A percentile compares a stretch with the other conserved stretches of the same genome.
Conservation (phyloP, 257 asterid species). For the Solanum paucissectum region DNA sequence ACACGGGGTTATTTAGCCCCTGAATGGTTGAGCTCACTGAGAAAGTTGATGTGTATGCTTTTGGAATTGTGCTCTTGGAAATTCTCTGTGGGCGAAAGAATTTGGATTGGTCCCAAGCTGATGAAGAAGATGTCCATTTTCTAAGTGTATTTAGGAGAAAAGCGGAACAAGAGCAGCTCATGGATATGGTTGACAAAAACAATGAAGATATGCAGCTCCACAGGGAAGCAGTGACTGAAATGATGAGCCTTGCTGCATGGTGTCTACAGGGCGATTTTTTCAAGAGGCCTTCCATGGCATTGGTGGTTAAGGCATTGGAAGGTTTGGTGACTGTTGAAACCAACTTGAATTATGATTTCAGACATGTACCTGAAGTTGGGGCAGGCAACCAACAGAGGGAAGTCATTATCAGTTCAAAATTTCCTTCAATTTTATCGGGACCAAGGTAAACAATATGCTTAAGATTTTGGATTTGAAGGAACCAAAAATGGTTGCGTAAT, state of each 20-base stretch:
- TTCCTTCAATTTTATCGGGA: neutral
- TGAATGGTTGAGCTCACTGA: constrained; percentile 15
- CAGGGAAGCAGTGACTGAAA: too few relatives aligned
- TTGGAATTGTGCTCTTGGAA: constrained; percentile 15
- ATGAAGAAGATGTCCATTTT: constrained; percentile 10
- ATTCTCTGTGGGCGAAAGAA: constrained; percentile 11
- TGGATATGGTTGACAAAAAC: constrained; percentile 2
- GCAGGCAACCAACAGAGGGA: too few relatives aligned
- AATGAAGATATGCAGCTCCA: constrained; percentile 1
- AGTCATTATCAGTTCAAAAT: too few relatives aligned
- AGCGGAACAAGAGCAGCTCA: neutral
- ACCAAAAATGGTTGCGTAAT: neutral
- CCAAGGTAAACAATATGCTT: neutral
- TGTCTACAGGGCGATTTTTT: too few relatives aligned
- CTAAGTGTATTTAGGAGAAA: neutral
- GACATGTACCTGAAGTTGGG: too few relatives aligned
- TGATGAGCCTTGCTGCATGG: too few relatives aligned
- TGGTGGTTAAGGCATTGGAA: too few relatives aligned
- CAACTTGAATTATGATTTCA: too few relatives aligned
- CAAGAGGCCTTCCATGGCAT: too few relatives aligned
- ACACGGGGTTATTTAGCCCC: constrained; percentile 21
- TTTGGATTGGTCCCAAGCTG: constrained; percentile 1
- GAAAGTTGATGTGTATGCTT: constrained; percentile 14
- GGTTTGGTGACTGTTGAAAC: too few relatives aligned
- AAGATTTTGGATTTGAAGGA: neutral